Conservation (phyloP, 768 basidiomycete species). For the Serendipita sp. region DNA sequence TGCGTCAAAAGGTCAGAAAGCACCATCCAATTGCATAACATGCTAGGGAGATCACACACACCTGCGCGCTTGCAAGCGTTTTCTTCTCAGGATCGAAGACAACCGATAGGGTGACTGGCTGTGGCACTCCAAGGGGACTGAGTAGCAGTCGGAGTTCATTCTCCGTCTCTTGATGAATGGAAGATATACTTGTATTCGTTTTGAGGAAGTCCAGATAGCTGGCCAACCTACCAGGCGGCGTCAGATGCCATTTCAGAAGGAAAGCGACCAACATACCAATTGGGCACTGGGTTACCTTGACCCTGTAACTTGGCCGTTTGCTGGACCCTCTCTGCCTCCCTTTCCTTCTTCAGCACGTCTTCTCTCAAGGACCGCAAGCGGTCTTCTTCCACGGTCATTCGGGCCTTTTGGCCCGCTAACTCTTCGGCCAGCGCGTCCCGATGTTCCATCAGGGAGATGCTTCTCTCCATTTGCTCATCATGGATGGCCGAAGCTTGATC, state of each 20-base stretch:
- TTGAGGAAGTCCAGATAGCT: background rate
- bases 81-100: background rate
- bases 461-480: slow-evolving; percentile 58
- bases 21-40: background rate
- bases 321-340: slow-evolving; percentile 1
- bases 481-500: slow-evolving; percentile 57
- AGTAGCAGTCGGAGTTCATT: background rate
- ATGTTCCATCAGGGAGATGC: slow-evolving; percentile 60
- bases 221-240: background rate
- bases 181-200: background rate
- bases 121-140: background rate
- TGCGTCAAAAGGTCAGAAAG: background rate
- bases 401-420: background rate
- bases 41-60: background rate
- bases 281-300: background rate
- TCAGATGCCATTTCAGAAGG: background rate
- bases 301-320: background rate
- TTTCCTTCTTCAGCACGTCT: background rate
- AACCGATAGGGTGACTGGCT: background rate
- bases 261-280: background rate
- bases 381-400: background rate
- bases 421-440: slow-evolving; percentile 9
- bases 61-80: background rate
- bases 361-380: background rate
- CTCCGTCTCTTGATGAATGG: slow-evolving; percentile 1